Evolutionary conservation across 345 rosid genomes (phyloP).

Genomic region (Crucihimalaya himalaica): DNA sequence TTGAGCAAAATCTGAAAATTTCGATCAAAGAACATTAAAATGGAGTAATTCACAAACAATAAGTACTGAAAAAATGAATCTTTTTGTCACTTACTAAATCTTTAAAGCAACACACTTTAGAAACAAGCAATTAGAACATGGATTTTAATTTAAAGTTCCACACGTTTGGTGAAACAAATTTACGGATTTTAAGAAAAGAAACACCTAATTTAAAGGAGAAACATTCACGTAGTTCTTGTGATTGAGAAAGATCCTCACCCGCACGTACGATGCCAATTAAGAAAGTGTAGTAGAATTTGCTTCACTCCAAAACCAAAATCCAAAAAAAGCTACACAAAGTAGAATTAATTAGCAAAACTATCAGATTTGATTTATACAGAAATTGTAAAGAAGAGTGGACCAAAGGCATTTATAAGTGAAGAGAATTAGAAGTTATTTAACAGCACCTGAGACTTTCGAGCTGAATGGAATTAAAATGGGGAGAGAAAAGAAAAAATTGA

Average conservation of each 20-base stretch:
- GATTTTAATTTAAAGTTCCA: constrained; percentile 4
- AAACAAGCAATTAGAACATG: constrained; percentile 33
- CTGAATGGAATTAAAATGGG: constrained; percentile 13
- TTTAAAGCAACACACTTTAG: constrained; percentile 18
- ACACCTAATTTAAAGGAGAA: constrained; percentile 8
- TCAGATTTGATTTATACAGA: constrained; percentile 13
- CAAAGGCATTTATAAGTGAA: constrained; percentile 27
- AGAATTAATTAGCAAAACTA: not conserved
- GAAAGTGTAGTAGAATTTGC: not conserved
- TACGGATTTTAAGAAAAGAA: not conserved
- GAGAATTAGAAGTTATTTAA: constrained; percentile 21
- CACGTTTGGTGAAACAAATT: constrained; percentile 26
- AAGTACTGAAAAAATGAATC: not conserved
- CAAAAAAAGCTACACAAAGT: not conserved
- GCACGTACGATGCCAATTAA: constrained; percentile 20
- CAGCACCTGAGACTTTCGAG: constrained; percentile 32
- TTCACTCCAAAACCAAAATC: constrained; percentile 9
- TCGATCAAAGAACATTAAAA: not conserved
- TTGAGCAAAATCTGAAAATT: constrained; percentile 23
- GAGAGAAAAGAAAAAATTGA: constrained; percentile 6
- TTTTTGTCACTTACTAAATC: constrained; percentile 15
- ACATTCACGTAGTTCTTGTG: constrained; percentile 38
- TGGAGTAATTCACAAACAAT: not conserved
- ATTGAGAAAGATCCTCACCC: constrained; percentile 14
- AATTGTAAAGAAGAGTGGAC: constrained; percentile 16